phyloP scores from a whole-genome alignment of 2,329 filamentous ascomycete genomes.

The Alternaria solani region DNA sequence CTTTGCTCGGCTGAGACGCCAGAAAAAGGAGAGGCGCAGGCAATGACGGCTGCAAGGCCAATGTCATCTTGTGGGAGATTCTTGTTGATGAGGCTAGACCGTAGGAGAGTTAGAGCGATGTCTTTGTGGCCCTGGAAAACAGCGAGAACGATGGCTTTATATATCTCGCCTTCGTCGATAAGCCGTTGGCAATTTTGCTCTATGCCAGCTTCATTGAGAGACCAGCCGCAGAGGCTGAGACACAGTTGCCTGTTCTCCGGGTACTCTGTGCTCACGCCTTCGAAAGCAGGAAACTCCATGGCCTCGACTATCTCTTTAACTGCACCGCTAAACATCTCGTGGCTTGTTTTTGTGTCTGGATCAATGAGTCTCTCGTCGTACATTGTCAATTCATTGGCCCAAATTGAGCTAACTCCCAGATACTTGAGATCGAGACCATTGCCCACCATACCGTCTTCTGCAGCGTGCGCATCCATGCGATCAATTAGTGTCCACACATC shows the following conservation, averaged over 20 bases:
- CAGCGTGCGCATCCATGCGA: constrained; percentile 69
- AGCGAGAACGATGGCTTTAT: constrained; percentile 78
- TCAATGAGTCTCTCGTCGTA: constrained; percentile 48
- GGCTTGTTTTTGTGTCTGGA: constrained; percentile 53
- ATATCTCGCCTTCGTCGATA: constrained; percentile 65
- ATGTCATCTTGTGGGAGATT: constrained; percentile 63
- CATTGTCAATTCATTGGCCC: constrained; percentile 73
- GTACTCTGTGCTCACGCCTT: constrained; percentile 69
- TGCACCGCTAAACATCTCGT: constrained; percentile 64
- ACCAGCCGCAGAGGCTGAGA: constrained; percentile 77
- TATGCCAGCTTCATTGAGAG: constrained; percentile 63
- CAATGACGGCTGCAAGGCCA: constrained; percentile 58
- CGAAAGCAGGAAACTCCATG: constrained; percentile 68
- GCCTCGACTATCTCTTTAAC: constrained; percentile 71
- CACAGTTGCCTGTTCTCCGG: constrained; percentile 78
- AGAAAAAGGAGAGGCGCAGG: constrained; percentile 52
- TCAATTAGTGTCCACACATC: constrained; percentile 81
- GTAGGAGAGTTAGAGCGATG: constrained; percentile 74
- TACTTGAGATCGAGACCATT: constrained; percentile 76
- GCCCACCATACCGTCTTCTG: constrained; percentile 74
- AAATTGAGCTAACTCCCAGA: constrained; percentile 75
- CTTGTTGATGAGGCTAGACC: constrained; percentile 71
- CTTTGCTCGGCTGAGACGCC: constrained; percentile 65
- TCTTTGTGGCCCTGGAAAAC: constrained; percentile 75
- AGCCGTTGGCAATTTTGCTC: constrained; percentile 60